Evolutionary conservation across 257 asterid species (phyloP).

Genomic region (Pogostemon cablin): DNA sequence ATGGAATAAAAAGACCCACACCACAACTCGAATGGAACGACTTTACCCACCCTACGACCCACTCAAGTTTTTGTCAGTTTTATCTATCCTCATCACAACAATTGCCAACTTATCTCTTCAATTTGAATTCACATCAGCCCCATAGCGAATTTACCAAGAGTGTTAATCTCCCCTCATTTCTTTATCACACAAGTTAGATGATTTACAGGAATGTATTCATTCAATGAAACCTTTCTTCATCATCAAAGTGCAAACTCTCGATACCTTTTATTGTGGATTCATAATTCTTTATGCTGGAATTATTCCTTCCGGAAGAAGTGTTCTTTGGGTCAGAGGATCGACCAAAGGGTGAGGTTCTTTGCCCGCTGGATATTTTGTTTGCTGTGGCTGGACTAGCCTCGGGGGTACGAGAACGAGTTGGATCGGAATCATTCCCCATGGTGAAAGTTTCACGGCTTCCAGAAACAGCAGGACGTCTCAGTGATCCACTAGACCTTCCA

Average conservation of each 20-base stretch:
- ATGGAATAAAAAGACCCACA: conserved; percentile 50
- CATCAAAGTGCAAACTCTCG: conserved; percentile 67
- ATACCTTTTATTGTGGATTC: conserved; percentile 77
- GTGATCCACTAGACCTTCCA: conserved; percentile 83
- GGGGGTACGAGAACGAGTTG: conserved; percentile 62
- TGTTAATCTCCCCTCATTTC: conserved; percentile 28
- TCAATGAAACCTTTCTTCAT: conserved; percentile 55
- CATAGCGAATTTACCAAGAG: conserved; percentile 26
- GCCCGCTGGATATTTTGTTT: conserved; percentile 61
- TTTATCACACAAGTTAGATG: conserved; percentile 40
- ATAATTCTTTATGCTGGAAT: conserved; percentile 51
- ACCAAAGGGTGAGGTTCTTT: conserved; percentile 61
- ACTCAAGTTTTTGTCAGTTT: conserved; percentile 34
- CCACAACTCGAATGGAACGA: conserved; percentile 40
- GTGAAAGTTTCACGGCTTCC: conserved; percentile 66
- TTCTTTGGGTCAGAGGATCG: conserved; percentile 66
- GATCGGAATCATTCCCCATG: conserved; percentile 71
- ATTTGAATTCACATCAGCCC: conserved; percentile 32
- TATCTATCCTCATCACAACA: conserved; percentile 32
- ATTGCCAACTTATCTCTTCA: conserved; percentile 35
- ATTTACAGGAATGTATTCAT: conserved; percentile 39
- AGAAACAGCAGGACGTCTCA: conserved; percentile 66
- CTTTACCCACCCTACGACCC: conserved; percentile 37
- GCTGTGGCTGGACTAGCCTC: conserved; percentile 73
- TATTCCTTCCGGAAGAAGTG: conserved; percentile 58